A percentile compares a stretch with the other conserved stretches of the same genome.
Evolutionary conservation across 495 filamentous ascomycete genomes (phyloP).

Genomic region (Annulohypoxylon maeteangense): DNA sequence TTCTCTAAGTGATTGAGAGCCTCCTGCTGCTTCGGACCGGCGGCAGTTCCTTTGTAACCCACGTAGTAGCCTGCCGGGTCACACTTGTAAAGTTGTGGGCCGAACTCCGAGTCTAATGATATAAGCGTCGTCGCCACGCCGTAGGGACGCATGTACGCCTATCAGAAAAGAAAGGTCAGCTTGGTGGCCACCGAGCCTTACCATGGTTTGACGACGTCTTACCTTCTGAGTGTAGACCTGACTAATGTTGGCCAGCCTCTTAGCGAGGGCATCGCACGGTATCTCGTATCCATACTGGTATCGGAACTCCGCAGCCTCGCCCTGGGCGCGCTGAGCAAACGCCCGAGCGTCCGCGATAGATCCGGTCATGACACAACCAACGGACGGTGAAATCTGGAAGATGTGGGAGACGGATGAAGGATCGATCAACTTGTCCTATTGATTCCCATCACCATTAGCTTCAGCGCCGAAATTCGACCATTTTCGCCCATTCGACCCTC

Average conservation of each 20-base stretch:
- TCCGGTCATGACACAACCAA: slow-evolving; percentile 98
- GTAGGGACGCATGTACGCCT: slow-evolving; percentile 98
- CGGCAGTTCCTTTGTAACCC: slow-evolving; percentile 97
- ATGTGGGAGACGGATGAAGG: slow-evolving; percentile 96
- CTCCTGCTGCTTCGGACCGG: slow-evolving; percentile 97
- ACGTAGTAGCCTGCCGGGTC: slow-evolving; percentile 98
- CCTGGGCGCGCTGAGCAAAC: slow-evolving; percentile 88
- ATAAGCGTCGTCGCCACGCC: slow-evolving; percentile 95
- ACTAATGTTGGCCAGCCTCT: slow-evolving; percentile 97
- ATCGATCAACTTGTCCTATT: slow-evolving; percentile 97
- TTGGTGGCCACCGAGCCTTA: slow-evolving; percentile 10
- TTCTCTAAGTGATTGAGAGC: slow-evolving; percentile 97
- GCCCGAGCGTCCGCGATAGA: slow-evolving; percentile 97
- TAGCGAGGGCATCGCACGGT: slow-evolving; percentile 96
- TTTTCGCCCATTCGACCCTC: neutral
- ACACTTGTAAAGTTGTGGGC: slow-evolving; percentile 98
- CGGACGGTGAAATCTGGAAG: slow-evolving; percentile 94
- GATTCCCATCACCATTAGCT: slow-evolving; percentile 41
- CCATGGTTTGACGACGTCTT: slow-evolving; percentile 50
- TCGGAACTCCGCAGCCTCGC: slow-evolving; percentile 95
- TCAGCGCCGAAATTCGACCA: slow-evolving; percentile 42
- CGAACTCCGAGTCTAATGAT: slow-evolving; percentile 90
- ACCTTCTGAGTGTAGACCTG: slow-evolving; percentile 99
- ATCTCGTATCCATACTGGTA: slow-evolving; percentile 99
- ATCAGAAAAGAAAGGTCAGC: slow-evolving; percentile 38